phyloP scores from a whole-genome alignment of 2,329 filamentous ascomycete species.

The Aspergillus piperis region DNA sequence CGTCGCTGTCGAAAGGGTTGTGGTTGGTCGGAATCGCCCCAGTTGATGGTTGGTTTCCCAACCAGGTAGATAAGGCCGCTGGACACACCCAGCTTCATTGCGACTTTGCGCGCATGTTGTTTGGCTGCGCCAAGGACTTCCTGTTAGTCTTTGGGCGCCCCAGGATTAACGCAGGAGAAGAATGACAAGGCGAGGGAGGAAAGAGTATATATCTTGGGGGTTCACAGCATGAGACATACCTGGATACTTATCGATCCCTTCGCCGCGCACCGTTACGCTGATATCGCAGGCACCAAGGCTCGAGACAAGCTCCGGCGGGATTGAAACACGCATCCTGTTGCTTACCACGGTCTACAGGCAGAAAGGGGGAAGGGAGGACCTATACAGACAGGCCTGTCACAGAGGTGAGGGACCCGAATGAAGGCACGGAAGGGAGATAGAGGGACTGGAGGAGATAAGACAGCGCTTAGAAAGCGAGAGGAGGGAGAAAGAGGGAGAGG shows the following conservation, averaged over 20 bases:
- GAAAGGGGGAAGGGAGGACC: not conserved
- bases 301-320: conserved; percentile 13
- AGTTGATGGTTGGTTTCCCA: conserved; percentile 52
- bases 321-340: not conserved
- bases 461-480: not conserved
- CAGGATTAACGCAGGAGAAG: not conserved
- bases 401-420: not conserved
- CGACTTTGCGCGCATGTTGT: conserved; percentile 51
- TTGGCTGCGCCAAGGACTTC: conserved; percentile 42
- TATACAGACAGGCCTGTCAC: not conserved
- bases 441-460: not conserved
- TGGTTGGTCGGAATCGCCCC: conserved; percentile 62
- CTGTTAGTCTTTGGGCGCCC: conserved; percentile 1
- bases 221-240: conserved; percentile 26
- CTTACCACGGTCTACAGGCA: not conserved
- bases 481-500: not conserved
- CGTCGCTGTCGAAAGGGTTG: conserved; percentile 60
- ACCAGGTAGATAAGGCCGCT: conserved; percentile 59
- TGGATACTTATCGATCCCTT: conserved; percentile 44
- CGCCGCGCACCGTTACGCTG: conserved; percentile 29
- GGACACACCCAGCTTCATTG: conserved; percentile 43
- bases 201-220: not conserved
- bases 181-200: not conserved
- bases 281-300: conserved; percentile 32
- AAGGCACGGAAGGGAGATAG: not conserved